These are phyloP conservation scores for Monotropa hypopitys DNA, from an alignment of 179 eudicot genomes.

Conservation along the genomic window DNA sequence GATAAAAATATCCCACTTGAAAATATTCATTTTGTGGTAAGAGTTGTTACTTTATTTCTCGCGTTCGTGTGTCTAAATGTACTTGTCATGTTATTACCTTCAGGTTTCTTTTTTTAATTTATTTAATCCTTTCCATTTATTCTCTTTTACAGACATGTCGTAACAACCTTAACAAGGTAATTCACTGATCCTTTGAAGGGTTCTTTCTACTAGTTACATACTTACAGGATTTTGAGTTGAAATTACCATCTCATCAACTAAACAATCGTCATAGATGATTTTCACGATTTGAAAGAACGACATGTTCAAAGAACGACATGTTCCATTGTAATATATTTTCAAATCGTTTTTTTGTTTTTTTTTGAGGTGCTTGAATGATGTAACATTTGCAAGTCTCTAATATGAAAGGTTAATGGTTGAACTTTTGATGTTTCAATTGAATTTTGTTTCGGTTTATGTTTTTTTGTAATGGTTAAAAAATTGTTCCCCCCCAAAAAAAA, in stretches of 20 bases:
- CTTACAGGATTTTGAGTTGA: background rate
- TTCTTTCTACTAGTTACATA: background rate
- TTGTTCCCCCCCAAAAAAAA: too few species aligned
- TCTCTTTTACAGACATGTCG: slow-evolving; percentile 70
- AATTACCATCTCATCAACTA: background rate
- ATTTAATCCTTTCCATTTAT: background rate
- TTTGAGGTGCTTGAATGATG: too few species aligned
- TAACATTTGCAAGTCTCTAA: too few species aligned
- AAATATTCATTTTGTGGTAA: slow-evolving; percentile 95
- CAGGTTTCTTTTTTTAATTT: slow-evolving; percentile 1
- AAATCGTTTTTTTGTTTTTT: too few species aligned
- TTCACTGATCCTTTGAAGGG: slow-evolving; percentile 3
- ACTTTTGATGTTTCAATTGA: too few species aligned
- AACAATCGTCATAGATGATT: too few species aligned
- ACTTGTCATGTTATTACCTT: background rate
- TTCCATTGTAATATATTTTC: too few species aligned
- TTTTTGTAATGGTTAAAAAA: too few species aligned
- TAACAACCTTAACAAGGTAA: slow-evolving; percentile 96
- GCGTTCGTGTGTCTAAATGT: slow-evolving; percentile 7
- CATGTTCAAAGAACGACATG: too few species aligned
- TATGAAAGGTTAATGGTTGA: too few species aligned
- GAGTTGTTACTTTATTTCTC: slow-evolving; percentile 10
- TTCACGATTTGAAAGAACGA: too few species aligned
- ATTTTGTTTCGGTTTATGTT: too few species aligned
- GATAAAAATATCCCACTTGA: slow-evolving; percentile 71